Base-by-base conservation (phyloP, 768 basidiomycete species). In the Tricholoma flavovirens region DNA sequence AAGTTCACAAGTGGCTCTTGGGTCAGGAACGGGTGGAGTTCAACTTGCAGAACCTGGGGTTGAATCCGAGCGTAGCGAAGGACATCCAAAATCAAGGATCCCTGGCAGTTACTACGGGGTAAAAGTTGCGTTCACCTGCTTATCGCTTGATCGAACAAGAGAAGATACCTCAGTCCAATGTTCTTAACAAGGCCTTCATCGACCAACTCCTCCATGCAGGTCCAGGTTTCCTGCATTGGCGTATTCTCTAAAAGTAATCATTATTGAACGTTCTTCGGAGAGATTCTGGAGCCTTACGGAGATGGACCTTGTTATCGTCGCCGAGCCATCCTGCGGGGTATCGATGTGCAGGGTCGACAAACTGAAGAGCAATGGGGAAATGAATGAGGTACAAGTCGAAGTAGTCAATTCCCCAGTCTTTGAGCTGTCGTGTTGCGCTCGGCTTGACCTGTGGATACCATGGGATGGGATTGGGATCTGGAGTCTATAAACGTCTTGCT, bases 321-420 rank as follows among this genome's bases (percentile, higher is more conserved):
- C 81, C 86, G 51, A 70, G 82, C 93, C 93, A 94, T 66, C 86
- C 90, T 8, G 90, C 84, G 42, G 93, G 91, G 70, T 90, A 93
- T 59, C 83, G 81, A 64, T 83, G 81, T 19, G 67, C 65, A 43
- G 88, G 87, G 66, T 91, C 87, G 51, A 94, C 88, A 63, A 93
- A 92, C 69, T 83, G 67, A 60, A 96, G 76, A 26, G 92, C 73
- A 60, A 94, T 77, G 19, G 93, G 93, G 80, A 94, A 94, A 70
- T 95, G 93, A 51, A 94, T 75, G 40, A 89, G 73, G 77, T 82
- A 90, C 48, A 91, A 73, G 63, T 91, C 88, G 66, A 90, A 90
- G 69, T 89, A 91, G 22, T 88, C 87, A 43, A 95, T 74, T 24
- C 89, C 89, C 93, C 93, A 96, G 63, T 83, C 78, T 5, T 72